These are phyloP conservation scores for Hyaloscypha bicolor DNA, from an alignment of 495 filamentous ascomycete species.

Conservation along the genomic window DNA sequence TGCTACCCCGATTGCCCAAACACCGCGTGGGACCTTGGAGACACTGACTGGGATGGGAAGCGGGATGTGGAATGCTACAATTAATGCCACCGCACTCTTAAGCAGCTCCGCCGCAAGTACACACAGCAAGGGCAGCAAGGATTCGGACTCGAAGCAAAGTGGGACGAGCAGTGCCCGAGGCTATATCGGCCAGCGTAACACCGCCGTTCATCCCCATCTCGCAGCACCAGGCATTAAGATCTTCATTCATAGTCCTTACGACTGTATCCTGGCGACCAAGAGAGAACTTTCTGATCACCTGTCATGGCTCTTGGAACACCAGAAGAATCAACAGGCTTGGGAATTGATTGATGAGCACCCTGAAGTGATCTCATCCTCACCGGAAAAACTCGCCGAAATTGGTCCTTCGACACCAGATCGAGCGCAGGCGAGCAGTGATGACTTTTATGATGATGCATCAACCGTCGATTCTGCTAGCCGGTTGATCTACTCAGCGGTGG, in stretches of 20 bases:
- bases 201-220: slow-evolving; percentile 47
- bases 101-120: slow-evolving; percentile 85
- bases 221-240: slow-evolving; percentile 79
- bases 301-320: slow-evolving; percentile 77
- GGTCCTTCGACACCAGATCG: slow-evolving; percentile 53
- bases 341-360: slow-evolving; percentile 83
- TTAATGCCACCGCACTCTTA: slow-evolving; percentile 83
- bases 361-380: slow-evolving; percentile 57
- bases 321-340: slow-evolving; percentile 85
- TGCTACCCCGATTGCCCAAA: slow-evolving; percentile 55
- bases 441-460: slow-evolving; percentile 77
- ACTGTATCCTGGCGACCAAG: slow-evolving; percentile 85
- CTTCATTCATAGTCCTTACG: slow-evolving; percentile 94
- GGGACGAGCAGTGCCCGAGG: slow-evolving; percentile 37
- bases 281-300: slow-evolving; percentile 83
- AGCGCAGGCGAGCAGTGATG: slow-evolving; percentile 60
- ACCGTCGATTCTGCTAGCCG: slow-evolving; percentile 54
- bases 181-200: slow-evolving; percentile 15
- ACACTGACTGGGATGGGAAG: slow-evolving; percentile 58
- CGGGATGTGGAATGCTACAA: slow-evolving; percentile 75
- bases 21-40: slow-evolving; percentile 70
- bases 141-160: slow-evolving; percentile 45
- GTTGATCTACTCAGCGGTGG: slow-evolving; percentile 59
- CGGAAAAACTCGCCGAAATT: slow-evolving; percentile 38
- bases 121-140: slow-evolving; percentile 65